Conservation (phyloP, 78 protist genomes). For the Mantamonas sphyraenae region DNA sequence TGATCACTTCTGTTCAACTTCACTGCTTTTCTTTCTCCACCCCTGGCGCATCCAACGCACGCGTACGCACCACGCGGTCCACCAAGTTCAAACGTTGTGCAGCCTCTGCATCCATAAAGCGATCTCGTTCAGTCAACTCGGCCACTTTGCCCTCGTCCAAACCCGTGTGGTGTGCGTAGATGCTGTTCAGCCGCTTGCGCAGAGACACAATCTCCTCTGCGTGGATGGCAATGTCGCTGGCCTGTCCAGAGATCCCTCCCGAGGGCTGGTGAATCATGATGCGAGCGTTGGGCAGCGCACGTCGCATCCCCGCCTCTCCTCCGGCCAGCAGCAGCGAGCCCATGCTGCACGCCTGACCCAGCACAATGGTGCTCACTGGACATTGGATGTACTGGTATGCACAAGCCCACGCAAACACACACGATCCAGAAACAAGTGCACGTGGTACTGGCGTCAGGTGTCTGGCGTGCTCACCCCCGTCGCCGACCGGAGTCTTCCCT, state of each 20-base stretch:
- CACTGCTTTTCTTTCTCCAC: too few relatives aligned
- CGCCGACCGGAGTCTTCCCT: too few relatives aligned
- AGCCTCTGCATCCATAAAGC: neutral
- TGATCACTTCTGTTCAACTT: too few relatives aligned
- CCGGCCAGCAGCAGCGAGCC: conserved; percentile 45
- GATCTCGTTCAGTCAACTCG: neutral
- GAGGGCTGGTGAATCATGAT: conserved; percentile 51
- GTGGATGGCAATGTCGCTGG: conserved; percentile 37
- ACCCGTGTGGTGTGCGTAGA: conserved; percentile 30
- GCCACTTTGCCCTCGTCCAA: neutral
- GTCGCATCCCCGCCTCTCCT: conserved; percentile 21
- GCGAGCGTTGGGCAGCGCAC: conserved; percentile 37
- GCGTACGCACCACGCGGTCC: neutral
- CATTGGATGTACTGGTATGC: conserved; percentile 15
- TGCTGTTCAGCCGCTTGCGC: neutral
- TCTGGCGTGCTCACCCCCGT: neutral
- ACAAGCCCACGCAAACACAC: neutral
- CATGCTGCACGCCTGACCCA: conserved; percentile 50
- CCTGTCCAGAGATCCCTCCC: conserved; percentile 22
- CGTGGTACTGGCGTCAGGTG: neutral
- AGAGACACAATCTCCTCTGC: conserved; percentile 30
- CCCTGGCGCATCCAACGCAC: too few relatives aligned
- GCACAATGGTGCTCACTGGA: conserved; percentile 28
- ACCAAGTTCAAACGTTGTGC: neutral
- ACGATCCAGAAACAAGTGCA: neutral